A percentile compares a stretch with the other conserved stretches of the same genome.
Conservation (phyloP, 1,284 basidiomycete species). For the Microstroma glucosiphilum region DNA sequence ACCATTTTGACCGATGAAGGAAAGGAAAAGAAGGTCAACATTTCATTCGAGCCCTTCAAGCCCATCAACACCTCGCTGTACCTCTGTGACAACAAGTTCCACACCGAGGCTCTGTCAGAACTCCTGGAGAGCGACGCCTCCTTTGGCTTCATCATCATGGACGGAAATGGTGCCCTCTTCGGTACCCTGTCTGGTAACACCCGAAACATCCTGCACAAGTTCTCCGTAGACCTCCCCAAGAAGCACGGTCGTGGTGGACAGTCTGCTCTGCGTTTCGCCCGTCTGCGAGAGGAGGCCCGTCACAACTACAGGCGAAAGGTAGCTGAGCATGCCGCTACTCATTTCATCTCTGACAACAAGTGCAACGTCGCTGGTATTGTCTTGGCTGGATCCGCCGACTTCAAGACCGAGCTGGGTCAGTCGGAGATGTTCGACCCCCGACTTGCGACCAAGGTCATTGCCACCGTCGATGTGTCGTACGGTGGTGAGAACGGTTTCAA, state of each 20-base stretch:
- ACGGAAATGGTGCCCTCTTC: conserved; percentile 92
- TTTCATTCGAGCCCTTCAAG: conserved; percentile 87
- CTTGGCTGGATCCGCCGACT: conserved; percentile 95
- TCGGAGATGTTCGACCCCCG: conserved; percentile 94
- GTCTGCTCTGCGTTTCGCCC: conserved; percentile 98
- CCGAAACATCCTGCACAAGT: conserved; percentile 93
- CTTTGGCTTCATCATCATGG: conserved; percentile 99
- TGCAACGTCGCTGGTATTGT: conserved; percentile 96
- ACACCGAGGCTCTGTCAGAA: conserved; percentile 93
- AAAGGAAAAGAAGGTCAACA: conserved; percentile 84
- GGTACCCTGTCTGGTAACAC: conserved; percentile 95
- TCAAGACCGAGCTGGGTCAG: conserved; percentile 95
- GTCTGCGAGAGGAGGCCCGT: conserved; percentile 96
- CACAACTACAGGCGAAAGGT: conserved; percentile 99
- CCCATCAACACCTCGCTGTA: conserved; percentile 95
- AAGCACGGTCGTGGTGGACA: conserved; percentile 99
- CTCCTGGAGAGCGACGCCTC: conserved; percentile 94
- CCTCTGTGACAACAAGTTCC: conserved; percentile 99
- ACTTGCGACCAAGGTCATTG: conserved; percentile 68
- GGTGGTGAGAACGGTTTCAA: conserved; percentile 99
- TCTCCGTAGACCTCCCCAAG: conserved; percentile 97
- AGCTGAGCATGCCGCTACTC: conserved; percentile 90
- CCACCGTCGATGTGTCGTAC: conserved; percentile 81
- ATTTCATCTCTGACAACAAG: conserved; percentile 96
- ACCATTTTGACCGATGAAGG: conserved; percentile 92